Base-by-base conservation (phyloP, 257 asterid genomes). In the Haberlea rhodopensis region DNA sequence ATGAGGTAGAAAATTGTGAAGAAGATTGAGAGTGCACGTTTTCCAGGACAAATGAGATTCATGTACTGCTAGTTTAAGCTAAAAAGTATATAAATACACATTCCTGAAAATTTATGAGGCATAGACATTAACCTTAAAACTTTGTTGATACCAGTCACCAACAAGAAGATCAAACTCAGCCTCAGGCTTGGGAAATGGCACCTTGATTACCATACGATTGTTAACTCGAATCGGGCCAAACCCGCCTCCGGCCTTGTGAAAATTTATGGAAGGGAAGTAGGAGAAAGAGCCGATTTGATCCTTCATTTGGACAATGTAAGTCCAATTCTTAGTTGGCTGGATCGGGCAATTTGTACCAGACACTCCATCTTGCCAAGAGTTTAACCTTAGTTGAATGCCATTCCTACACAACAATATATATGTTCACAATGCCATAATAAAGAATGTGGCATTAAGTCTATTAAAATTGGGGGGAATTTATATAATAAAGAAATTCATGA, bases 341-440 rank as follows among this genome's bases (percentile, higher is more conserved):
- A 83, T 83, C 15, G 84, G 81, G 8, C 89, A 83, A 31, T 83
- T 83, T 5, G 84, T 73, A 40, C 86, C 89, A 6, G 83, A 78
- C 3, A 83, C 86, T 37, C 89, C 89, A 25, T 83, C 89, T 68
- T 83, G 86, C 89, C 89, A 83, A 0, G 89, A 80, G 59, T 83
- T 80, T 1, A 76, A 69, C 67, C 86, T 80, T 58, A 76, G 89
- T 20, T 83, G 77, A 66, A 83, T 67, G 4, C 89, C 89, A 57
- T 80, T 80, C 89, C 89, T 83, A 29, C 56, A 43, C 53, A 4
- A 9, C 18, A 31, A 6, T 22, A n/a, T 21, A 19, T 59, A 11
- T 19, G n/a, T 20, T 13, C 1, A 1, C 5, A 10, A 49, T 18
- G 31, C 28, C 53, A 18, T 7, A 26, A 9, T 8, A 13, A 51